Evolutionary conservation across 2,329 filamentous ascomycete species (phyloP), one percentile per base, ranked within the genome.

Genomic region (Colletotrichum australisinense): DNA sequence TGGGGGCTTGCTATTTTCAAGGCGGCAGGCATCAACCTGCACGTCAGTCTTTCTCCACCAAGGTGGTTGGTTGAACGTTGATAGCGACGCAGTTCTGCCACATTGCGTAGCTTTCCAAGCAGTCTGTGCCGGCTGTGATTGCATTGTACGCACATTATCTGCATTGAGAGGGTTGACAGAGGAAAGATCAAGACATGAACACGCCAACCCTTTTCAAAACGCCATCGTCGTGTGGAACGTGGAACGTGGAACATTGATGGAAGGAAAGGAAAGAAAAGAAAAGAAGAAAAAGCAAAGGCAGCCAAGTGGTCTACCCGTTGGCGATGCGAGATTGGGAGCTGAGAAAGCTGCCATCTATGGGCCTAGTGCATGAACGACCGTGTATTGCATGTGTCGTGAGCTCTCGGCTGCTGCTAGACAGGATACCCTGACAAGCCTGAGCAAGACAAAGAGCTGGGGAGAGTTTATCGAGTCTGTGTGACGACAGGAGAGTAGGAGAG

Each of bases 361-460:
- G 8, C n/a, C 28, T 52, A 32, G 24, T 64, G 63, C 63, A 65
- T 65, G 49, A 65, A 65, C 14, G 22, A 16, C 63, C 30, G 63
- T 38, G 49, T 65, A 65, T 65, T 64, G 62, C 62, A 55, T 64
- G 46, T 55, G 62, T 55, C 52, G 63, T 30, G 19, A 49, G 42
- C 42, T 22, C 42, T 49, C 8, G 42, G 42, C 42, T 49, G 42
- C 42, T 49, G 42, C 42, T n/a, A 49, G 42, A n/a, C 19, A 49
- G 42, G 42, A 49, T 49, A 49, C 42, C 42, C 42, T 49, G 32
- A 35, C 32, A 35, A 35, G 32, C 11, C 32, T 35, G 42, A 49
- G 42, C 16, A 49, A 49, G 42, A 49, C 42, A 49, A 49, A n/a
- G 42, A 49, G 42, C 42, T 49, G 42, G 42, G 7, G 42, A 49